Conservation (phyloP, 441 rosid genomes). For the Capsella rubella region DNA sequence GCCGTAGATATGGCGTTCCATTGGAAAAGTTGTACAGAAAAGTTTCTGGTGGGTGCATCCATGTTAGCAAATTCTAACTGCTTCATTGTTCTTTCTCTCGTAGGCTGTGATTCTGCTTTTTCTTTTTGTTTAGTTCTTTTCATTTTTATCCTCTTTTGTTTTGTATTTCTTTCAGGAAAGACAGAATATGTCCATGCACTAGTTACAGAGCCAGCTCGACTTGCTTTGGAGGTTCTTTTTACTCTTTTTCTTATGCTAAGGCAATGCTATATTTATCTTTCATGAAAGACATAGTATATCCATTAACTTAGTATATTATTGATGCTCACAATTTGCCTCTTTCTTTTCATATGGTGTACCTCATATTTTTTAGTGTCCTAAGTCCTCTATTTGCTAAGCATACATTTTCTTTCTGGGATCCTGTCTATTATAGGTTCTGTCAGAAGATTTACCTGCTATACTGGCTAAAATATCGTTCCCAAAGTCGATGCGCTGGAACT, state of each 20-base stretch:
- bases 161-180: slow-evolving; percentile 64
- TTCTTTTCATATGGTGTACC: slow-evolving; percentile 12
- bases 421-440: slow-evolving; percentile 66
- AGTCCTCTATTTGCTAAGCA: slow-evolving; percentile 27
- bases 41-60: slow-evolving; percentile 70
- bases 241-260: slow-evolving; percentile 42
- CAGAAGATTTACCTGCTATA: slow-evolving; percentile 78
- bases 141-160: neutral
- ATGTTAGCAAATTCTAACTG: slow-evolving; percentile 15
- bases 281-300: slow-evolving; percentile 18
- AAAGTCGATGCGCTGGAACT: slow-evolving; percentile 98
- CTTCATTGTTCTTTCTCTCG: slow-evolving; percentile 16
- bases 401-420: slow-evolving; percentile 22
- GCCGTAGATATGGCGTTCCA: slow-evolving; percentile 78
- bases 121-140: slow-evolving; percentile 1
- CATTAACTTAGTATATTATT: neutral
- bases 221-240: slow-evolving; percentile 73
- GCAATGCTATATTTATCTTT: slow-evolving; percentile 22
- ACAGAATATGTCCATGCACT: slow-evolving; percentile 76
- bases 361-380: slow-evolving; percentile 12
- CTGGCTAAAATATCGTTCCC: slow-evolving; percentile 86
- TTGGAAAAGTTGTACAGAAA: slow-evolving; percentile 68
- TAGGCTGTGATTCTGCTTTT: slow-evolving; percentile 19
- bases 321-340: slow-evolving; percentile 21
- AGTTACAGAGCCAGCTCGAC: slow-evolving; percentile 74